Base-by-base conservation (phyloP, 108 stramenopile genomes). In the Cyclotella baltica region DNA sequence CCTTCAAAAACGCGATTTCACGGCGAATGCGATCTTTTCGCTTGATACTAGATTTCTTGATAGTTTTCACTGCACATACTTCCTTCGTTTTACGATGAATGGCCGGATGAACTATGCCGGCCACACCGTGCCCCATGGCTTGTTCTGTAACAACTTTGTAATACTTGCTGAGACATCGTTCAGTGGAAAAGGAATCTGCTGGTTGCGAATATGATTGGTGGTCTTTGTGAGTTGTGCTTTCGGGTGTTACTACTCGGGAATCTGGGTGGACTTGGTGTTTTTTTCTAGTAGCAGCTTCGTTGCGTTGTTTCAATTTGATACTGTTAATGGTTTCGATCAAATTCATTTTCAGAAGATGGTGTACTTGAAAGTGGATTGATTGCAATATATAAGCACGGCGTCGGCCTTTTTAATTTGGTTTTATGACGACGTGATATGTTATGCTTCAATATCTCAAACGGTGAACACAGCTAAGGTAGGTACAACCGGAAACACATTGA, bases 51-150 rank as follows among this genome's bases (percentile, higher is more conserved):
- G 69, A 16, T 23, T 70, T 70, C 18, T 55, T 22, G 2, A 70
- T 70, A 0, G 69, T 22, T 40, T 70, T 70, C 22, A 70, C 69
- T 13, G 69, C 69, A 31, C 29, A 52, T 33, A 68, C 18, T 52
- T 68, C 15, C 25, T 25, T 29, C 0, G 67, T 33, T 30, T 20
- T 34, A 0, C 50, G 48, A 52, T 68, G 47, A 52, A 68, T 31
- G 0, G 63, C 63, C 8, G 63, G 63, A 46, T 43, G 28, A 11
- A 64, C 63, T 22, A 23, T 27, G 0, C 63, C 63, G 22, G 63
- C 38, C 0, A 64, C 38, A 11, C 63, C 63, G 3, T 64, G 63
- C 5, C 63, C 63, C 0, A 27, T 46, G 1, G 43, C 3, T 23
- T 43, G 36, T 0, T 19, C 40, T n/a, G n/a, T n/a, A 15, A 46